Conservation (phyloP, 2,329 filamentous ascomycete genomes). For the Celoporthe dispersa region DNA sequence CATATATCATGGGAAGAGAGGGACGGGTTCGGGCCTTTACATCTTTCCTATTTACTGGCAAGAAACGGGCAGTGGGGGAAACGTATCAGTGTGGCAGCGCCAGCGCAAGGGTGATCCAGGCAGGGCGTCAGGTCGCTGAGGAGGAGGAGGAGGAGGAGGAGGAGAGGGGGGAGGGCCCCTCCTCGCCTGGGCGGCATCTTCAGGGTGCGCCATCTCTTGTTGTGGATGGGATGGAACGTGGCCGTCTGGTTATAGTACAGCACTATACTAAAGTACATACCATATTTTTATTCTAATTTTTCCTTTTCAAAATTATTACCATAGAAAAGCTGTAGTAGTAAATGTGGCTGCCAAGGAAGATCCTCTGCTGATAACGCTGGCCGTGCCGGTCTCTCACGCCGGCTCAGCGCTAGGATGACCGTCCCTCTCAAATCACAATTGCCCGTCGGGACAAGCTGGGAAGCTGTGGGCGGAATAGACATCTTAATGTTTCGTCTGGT, state of each 20-base stretch:
- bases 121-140: neutral
- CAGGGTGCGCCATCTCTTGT: conserved; percentile 1
- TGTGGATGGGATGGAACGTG: neutral
- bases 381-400: too few species aligned
- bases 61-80: neutral
- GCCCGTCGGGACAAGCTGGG: neutral
- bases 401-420: neutral
- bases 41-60: neutral
- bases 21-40: too few species aligned
- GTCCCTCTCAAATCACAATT: neutral
- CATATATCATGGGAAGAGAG: too few species aligned
- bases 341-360: neutral
- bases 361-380: neutral
- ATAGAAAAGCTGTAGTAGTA: too few species aligned
- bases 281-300: too few species aligned
- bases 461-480: neutral
- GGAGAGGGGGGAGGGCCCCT: neutral
- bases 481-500: neutral
- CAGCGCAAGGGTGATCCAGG: conserved; percentile 1
- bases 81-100: neutral
- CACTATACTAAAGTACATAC: too few species aligned
- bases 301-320: too few species aligned
- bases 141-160: too few species aligned
- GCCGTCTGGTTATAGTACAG: neutral
- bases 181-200: neutral